Conservation (phyloP, 2,329 filamentous ascomycete genomes). For the Leptoxyphium fumago region DNA sequence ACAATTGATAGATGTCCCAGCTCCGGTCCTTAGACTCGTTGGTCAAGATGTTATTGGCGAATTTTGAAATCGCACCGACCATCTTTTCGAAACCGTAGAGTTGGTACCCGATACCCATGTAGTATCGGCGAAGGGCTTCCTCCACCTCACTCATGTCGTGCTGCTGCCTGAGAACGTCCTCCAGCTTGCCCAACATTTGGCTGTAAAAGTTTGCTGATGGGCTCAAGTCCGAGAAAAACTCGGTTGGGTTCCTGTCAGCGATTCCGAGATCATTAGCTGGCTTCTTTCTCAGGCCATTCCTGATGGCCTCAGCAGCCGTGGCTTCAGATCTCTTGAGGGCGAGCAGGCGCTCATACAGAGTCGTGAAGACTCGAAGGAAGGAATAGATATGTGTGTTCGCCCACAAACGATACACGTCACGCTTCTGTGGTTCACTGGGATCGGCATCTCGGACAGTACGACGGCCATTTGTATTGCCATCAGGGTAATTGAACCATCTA, state of each 20-base stretch:
- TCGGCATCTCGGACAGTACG: constrained; percentile 43
- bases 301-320: constrained; percentile 58
- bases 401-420: constrained; percentile 77
- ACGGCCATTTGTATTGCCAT: constrained; percentile 10
- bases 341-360: constrained; percentile 70
- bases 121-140: constrained; percentile 81
- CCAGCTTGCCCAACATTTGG: constrained; percentile 71
- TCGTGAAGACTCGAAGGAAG: constrained; percentile 87
- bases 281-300: constrained; percentile 58
- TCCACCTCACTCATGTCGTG: constrained; percentile 74
- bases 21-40: constrained; percentile 87
- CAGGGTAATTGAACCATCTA: constrained; percentile 49
- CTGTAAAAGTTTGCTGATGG: constrained; percentile 64
- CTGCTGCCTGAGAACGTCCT: constrained; percentile 71
- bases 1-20: constrained; percentile 75
- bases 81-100: constrained; percentile 87
- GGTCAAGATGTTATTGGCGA: constrained; percentile 69
- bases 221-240: constrained; percentile 57
- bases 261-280: constrained; percentile 74
- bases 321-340: constrained; percentile 69
- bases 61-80: constrained; percentile 64
- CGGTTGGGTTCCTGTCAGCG: constrained; percentile 56
- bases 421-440: constrained; percentile 63
- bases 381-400: constrained; percentile 83
- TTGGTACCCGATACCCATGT: constrained; percentile 80